Conservation (phyloP, 2,329 filamentous ascomycete species). For the Colletotrichum cereale region DNA sequence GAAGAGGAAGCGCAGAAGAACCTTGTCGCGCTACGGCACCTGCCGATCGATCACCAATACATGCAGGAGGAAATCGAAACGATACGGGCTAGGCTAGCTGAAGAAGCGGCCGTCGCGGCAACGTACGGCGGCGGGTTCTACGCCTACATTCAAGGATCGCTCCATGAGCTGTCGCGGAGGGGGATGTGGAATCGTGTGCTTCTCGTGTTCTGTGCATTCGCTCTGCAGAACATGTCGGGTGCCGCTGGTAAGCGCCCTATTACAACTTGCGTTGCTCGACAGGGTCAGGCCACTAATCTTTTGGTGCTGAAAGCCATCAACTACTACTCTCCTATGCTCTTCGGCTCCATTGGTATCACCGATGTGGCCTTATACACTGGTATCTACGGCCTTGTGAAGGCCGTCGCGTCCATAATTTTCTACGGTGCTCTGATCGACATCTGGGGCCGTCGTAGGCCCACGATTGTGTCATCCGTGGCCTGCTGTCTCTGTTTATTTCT, state of each 20-base stretch:
- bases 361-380: constrained; percentile 61
- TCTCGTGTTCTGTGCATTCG: constrained; percentile 54
- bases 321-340: constrained; percentile 58
- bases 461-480: constrained; percentile 61
- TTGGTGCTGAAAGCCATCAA: constrained; percentile 50
- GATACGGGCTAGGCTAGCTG: constrained; percentile 53
- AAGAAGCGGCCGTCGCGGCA: constrained; percentile 50
- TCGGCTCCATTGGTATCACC: constrained; percentile 59
- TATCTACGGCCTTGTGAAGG: constrained; percentile 63
- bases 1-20: constrained; percentile 48
- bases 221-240: constrained; percentile 56
- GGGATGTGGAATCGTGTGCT: constrained; percentile 57
- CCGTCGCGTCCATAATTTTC: constrained; percentile 56
- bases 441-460: constrained; percentile 55
- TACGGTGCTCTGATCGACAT: constrained; percentile 55
- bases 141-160: constrained; percentile 51
- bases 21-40: constrained; percentile 57
- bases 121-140: constrained; percentile 50
- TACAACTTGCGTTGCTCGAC: background rate
- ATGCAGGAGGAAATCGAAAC: constrained; percentile 63
- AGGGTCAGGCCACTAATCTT: constrained; percentile 24
- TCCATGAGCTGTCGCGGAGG: constrained; percentile 51
- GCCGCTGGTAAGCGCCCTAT: constrained; percentile 48
- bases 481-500: constrained; percentile 64
- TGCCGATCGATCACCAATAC: constrained; percentile 56